phyloP scores from a whole-genome alignment of 805 yeast genomes.

The Ogataea minuta region DNA sequence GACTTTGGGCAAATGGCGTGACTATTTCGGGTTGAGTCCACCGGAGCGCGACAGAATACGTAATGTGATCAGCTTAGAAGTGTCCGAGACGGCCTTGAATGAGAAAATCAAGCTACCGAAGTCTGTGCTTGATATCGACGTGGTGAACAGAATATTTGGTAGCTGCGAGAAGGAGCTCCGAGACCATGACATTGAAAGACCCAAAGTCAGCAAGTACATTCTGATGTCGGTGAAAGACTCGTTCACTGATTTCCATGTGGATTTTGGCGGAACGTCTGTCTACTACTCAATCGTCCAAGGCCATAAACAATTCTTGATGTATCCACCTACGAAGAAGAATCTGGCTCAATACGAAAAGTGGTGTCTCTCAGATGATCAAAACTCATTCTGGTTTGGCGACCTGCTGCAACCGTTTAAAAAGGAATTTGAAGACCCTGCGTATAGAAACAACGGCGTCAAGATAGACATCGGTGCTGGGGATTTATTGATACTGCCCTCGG shows the following conservation, averaged over 20 bases:
- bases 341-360: constrained; percentile 62
- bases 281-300: constrained; percentile 84
- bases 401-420: constrained; percentile 29
- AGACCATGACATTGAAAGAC: constrained; percentile 31
- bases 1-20: constrained; percentile 71
- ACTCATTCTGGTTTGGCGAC: constrained; percentile 63
- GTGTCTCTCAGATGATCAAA: constrained; percentile 67
- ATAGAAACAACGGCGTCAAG: constrained; percentile 37
- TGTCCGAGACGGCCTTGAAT: constrained; percentile 56
- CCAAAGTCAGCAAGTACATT: constrained; percentile 72
- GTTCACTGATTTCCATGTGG: constrained; percentile 88
- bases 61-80: constrained; percentile 81
- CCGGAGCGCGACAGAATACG: constrained; percentile 59
- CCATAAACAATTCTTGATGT: constrained; percentile 67
- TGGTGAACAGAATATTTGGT: constrained; percentile 67
- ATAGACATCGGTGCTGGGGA: constrained; percentile 54
- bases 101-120: constrained; percentile 56
- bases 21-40: constrained; percentile 53
- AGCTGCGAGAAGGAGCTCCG: constrained; percentile 15
- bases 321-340: constrained; percentile 71
- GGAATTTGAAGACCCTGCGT: constrained; percentile 20
- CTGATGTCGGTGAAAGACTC: constrained; percentile 80
- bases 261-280: constrained; percentile 90
- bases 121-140: constrained; percentile 62
- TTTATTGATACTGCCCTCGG: constrained; percentile 79